A percentile compares a stretch with the other conserved stretches of the same genome.
Conservation (phyloP, 2,329 filamentous ascomycete genomes). For the Stemphylium beticola region DNA sequence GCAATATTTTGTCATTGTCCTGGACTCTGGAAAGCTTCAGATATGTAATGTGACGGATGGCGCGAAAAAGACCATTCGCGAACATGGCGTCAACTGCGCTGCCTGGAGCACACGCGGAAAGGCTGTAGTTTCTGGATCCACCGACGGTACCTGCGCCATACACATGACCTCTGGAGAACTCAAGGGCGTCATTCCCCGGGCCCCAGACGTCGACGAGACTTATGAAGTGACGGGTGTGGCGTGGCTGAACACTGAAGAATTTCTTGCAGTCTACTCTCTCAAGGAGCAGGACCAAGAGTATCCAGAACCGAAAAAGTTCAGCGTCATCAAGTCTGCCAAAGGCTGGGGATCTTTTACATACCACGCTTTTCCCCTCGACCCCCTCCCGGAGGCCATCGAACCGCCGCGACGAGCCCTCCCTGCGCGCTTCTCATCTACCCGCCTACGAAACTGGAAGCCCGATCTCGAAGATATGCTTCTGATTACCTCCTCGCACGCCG, state of each 20-base stretch:
- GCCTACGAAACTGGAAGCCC: conserved; percentile 81
- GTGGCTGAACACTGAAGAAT: conserved; percentile 89
- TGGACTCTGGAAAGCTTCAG: conserved; percentile 78
- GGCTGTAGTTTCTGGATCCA: conserved; percentile 85
- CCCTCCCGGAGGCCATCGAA: conserved; percentile 31
- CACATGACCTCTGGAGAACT: conserved; percentile 80
- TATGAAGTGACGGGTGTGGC: conserved; percentile 75
- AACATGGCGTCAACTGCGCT: conserved; percentile 77
- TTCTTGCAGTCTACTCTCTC: conserved; percentile 72
- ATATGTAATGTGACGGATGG: conserved; percentile 79
- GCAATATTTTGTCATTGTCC: conserved; percentile 80
- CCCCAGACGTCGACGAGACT: conserved; percentile 67
- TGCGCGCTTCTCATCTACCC: conserved; percentile 77
- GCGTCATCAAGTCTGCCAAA: conserved; percentile 71
- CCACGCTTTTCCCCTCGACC: conserved; percentile 70
- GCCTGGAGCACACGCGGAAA: conserved; percentile 95
- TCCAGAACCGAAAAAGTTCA: conserved; percentile 72
- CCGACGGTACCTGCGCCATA: conserved; percentile 79
- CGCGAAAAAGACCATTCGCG: conserved; percentile 60
- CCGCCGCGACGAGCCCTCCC: conserved; percentile 64
- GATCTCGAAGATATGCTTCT: conserved; percentile 82
- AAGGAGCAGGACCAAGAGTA: conserved; percentile 53
- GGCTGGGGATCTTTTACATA: conserved; percentile 68
- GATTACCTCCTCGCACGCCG: conserved; percentile 78
- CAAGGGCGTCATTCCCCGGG: conserved; percentile 80